phyloP scores from a whole-genome alignment of 2,329 filamentous ascomycete species.

The Eutypa lata region DNA sequence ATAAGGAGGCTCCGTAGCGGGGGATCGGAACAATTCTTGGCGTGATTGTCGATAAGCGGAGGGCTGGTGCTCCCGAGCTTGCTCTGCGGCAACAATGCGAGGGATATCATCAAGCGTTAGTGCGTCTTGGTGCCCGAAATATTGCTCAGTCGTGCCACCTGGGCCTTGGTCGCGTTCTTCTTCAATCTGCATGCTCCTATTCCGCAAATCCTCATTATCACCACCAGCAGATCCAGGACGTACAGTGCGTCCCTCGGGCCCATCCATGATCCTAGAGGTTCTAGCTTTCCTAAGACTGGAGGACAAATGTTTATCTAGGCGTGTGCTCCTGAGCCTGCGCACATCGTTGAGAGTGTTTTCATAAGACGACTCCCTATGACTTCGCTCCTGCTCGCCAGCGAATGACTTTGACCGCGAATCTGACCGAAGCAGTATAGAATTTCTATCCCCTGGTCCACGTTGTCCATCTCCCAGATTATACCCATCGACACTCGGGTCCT shows the following conservation, averaged over 20 bases:
- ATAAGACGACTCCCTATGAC: conserved; percentile 72
- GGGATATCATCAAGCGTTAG: conserved; percentile 95
- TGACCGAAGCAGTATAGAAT: conserved; percentile 54
- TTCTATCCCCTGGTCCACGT: conserved; percentile 45
- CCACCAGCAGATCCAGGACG: conserved; percentile 71
- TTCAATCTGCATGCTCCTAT: conserved; percentile 68
- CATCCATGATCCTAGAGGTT: conserved; percentile 89
- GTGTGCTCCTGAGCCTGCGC: conserved; percentile 82
- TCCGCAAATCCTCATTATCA: conserved; percentile 48
- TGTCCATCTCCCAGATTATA: conserved; percentile 67
- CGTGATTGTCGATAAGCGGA: conserved; percentile 75
- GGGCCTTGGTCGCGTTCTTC: conserved; percentile 71
- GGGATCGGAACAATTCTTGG: conserved; percentile 60
- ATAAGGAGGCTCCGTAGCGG: conserved; percentile 59
- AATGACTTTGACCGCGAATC: conserved; percentile 74
- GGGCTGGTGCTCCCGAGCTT: conserved; percentile 84
- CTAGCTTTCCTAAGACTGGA: conserved; percentile 88
- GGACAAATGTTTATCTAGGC: conserved; percentile 90
- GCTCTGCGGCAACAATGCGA: conserved; percentile 90
- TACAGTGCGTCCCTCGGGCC: conserved; percentile 65
- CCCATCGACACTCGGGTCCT: conserved; percentile 66
- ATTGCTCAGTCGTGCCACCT: conserved; percentile 71
- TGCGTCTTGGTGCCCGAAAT: conserved; percentile 86
- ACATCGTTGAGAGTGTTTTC: conserved; percentile 97
- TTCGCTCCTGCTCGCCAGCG: conserved; percentile 59